Evolutionary conservation across 305 asterid genomes (phyloP).

Genomic region (Ilex paraguariensis): DNA sequence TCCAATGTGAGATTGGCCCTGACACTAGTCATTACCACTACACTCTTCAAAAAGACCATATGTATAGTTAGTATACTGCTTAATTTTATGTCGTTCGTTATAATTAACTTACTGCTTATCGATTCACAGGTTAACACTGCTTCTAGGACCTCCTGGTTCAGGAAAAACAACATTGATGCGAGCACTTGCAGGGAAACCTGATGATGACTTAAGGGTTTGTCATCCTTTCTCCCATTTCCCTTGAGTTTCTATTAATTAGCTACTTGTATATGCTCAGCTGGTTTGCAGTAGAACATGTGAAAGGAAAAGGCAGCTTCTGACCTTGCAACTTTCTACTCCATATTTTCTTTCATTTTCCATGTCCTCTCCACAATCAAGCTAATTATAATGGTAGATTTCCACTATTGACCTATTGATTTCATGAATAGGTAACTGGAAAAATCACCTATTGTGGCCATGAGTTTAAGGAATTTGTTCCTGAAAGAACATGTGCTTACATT

Average conservation of each 20-base stretch:
- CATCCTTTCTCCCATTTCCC: background rate
- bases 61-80: background rate
- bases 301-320: too few species aligned
- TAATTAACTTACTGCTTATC: background rate
- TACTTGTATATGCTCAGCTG: too few species aligned
- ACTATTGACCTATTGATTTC: too few species aligned
- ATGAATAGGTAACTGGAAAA: background rate
- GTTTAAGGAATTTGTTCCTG: background rate
- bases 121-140: constrained; percentile 65
- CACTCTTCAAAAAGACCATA: background rate
- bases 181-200: constrained; percentile 70
- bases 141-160: constrained; percentile 88
- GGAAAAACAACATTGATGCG: constrained; percentile 76
- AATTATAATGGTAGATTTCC: too few species aligned
- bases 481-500: background rate
- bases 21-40: background rate
- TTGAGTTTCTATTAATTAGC: too few species aligned
- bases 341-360: too few species aligned
- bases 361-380: too few species aligned
- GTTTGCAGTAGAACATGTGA: too few species aligned
- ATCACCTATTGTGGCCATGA: background rate
- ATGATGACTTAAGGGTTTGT: constrained; percentile 58
- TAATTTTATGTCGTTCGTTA: background rate
- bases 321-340: too few species aligned
- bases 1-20: background rate